A percentile compares a stretch with the other conserved stretches of the same genome.
These are phyloP conservation scores for Amoeboradix gromovi DNA, from an alignment of 371 early-diverging fungal species.

Conservation along the genomic window DNA sequence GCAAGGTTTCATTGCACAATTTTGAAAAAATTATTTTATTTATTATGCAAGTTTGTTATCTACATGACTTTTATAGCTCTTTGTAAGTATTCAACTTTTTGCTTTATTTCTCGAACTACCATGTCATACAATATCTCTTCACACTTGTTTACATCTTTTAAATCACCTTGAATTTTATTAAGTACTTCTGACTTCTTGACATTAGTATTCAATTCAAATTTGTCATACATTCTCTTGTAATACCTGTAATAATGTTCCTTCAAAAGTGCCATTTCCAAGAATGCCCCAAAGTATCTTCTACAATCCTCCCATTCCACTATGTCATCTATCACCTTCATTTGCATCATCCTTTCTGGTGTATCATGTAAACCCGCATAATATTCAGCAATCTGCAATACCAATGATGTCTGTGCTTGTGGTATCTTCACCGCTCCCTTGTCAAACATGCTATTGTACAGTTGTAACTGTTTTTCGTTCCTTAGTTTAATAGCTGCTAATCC, in stretches of 20 bases:
- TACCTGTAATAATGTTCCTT: not conserved
- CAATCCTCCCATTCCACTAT: constrained; percentile 2
- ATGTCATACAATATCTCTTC: not conserved
- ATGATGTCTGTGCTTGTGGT: constrained; percentile 19
- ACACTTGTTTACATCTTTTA: not conserved
- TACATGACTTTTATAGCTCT: not conserved
- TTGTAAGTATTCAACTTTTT: not conserved
- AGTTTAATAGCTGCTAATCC: constrained; percentile 97
- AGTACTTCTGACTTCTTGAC: not conserved
- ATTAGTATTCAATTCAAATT: not conserved
- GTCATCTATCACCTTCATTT: constrained; percentile 26
- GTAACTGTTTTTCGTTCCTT: constrained; percentile 25
- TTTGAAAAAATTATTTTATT: not conserved
- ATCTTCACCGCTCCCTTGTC: not conserved
- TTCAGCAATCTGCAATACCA: constrained; percentile 33
- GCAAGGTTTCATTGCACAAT: too few species aligned
- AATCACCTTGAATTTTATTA: not conserved
- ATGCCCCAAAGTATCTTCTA: not conserved
- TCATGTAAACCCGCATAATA: constrained; percentile 93
- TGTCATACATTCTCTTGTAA: not conserved
- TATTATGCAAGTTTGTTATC: not conserved
- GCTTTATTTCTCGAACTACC: not conserved
- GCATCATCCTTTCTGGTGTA: constrained; percentile 76
- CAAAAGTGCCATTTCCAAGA: not conserved
- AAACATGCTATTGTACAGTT: not conserved